Evolutionary conservation across 176 grass and related monocot species (phyloP), one percentile per base, ranked within the genome.

Genomic region (Paspalum vaginatum): DNA sequence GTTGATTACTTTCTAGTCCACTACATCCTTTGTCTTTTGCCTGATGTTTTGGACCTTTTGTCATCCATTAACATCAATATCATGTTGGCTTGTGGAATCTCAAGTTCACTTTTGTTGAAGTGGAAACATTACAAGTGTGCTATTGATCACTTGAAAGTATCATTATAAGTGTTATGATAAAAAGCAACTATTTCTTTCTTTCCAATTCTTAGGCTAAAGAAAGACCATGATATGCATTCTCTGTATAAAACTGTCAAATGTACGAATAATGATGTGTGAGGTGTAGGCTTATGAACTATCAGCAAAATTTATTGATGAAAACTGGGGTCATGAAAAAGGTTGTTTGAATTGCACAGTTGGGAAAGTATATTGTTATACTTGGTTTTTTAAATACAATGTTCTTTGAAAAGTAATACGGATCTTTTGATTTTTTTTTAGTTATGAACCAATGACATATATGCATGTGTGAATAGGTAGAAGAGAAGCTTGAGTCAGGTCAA

Each of bases 401-500:
- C 45, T 53, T 53, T 53, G 11, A 79, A 79, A 63, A 22, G 12
- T 40, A 45, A 8, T 79, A 18, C 38, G 73, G 1, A 65, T 65
- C 32, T 74, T 79, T 59, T 87, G 38, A 52, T 53, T 42, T 70
- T 10, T 18, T 43, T 21, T 27, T 49, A 69, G 11, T 70, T 26
- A 17, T 58, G 32, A 65, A 45, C 39, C 48, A 24, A 65, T 84
- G 62, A 76, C 55, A 42, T 68, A 45, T 49, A 73, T 93, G 79
- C n/a, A 37, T 61, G 59, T 70, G 41, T 53, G 72, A 75, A 32
- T 79, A 97, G 94, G 88, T 97, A 12, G 94, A 97, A 78, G 94
- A 97, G 74, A 97, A 93, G 76, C 88, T 97, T 57, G 94, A 97
- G 48, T 72, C 71, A 24, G 94, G 91, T 57, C 94, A 97, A 91